Conservation (phyloP, 208 protist species). For the Leishmania braziliensis region DNA sequence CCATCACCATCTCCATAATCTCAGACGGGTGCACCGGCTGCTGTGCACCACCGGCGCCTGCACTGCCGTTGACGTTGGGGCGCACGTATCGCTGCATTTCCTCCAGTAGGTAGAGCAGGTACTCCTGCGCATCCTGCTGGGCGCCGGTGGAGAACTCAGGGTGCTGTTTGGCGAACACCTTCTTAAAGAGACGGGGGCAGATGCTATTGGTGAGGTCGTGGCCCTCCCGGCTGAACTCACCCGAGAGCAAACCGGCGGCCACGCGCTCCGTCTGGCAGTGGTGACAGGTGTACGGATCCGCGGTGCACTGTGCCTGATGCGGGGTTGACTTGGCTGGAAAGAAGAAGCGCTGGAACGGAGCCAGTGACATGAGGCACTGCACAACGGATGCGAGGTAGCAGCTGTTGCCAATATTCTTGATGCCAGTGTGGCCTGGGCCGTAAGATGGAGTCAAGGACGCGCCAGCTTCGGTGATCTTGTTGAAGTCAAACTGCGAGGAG, state of each 20-base stretch:
- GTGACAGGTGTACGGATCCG: slow-evolving; percentile 71
- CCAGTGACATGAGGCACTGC: slow-evolving; percentile 92
- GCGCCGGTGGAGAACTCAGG: slow-evolving; percentile 94
- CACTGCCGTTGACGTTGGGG: slow-evolving; percentile 7
- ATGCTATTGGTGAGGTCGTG: slow-evolving; percentile 74
- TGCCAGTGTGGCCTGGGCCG: slow-evolving; percentile 94
- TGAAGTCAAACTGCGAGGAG: slow-evolving; percentile 95
- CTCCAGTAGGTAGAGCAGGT: slow-evolving; percentile 93
- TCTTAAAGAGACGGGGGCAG: slow-evolving; percentile 94
- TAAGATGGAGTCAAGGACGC: slow-evolving; percentile 84
- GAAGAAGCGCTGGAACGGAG: slow-evolving; percentile 81
- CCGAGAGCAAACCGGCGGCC: slow-evolving; percentile 90
- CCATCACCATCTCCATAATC: slow-evolving; percentile 79
- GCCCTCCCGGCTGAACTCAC: slow-evolving; percentile 86
- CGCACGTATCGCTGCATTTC: slow-evolving; percentile 79
- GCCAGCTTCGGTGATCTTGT: slow-evolving; percentile 90
- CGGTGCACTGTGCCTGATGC: slow-evolving; percentile 57
- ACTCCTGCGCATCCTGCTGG: slow-evolving; percentile 98
- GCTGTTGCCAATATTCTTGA: slow-evolving; percentile 98
- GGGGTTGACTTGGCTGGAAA: slow-evolving; percentile 41
- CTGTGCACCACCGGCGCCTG: background rate
- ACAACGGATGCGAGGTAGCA: slow-evolving; percentile 97
- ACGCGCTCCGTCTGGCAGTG: slow-evolving; percentile 93
- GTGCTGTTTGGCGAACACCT: slow-evolving; percentile 91
- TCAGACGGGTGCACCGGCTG: slow-evolving; percentile 39